Evolutionary conservation across 1,284 basidiomycete species (phyloP).

Genomic region (Ceratobasidium papillatum): DNA sequence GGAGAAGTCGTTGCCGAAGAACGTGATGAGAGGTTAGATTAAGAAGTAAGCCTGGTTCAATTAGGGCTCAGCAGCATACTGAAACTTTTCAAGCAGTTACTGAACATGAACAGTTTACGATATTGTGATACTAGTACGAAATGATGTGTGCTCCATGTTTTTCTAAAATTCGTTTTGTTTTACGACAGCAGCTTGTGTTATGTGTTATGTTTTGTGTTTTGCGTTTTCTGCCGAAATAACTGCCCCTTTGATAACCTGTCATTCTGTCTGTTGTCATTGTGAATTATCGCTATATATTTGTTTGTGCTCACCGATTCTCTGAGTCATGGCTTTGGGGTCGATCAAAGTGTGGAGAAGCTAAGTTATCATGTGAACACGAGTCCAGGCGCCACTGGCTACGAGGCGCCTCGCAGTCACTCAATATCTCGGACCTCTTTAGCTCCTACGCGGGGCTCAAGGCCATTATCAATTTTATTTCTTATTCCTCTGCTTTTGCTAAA

Average conservation of each 20-base stretch:
- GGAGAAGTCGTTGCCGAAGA: not conserved
- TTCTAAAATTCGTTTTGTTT: not conserved
- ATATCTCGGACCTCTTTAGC: no score
- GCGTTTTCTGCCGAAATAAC: not conserved
- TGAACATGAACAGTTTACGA: not conserved
- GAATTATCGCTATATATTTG: conserved; percentile 24
- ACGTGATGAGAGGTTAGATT: not conserved
- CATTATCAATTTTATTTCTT: no score
- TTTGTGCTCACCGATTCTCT: not conserved
- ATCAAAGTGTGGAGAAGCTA: not conserved
- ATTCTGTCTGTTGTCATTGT: not conserved
- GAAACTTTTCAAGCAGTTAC: not conserved
- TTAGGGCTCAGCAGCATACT: not conserved
- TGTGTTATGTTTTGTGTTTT: not conserved
- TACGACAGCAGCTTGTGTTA: not conserved
- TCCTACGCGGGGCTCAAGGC: no score
- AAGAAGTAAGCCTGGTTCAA: conserved; percentile 7
- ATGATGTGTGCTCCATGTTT: not conserved
- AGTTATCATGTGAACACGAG: no score
- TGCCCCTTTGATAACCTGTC: not conserved
- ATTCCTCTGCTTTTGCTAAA: no score
- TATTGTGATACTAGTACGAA: not conserved
- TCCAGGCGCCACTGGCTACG: no score
- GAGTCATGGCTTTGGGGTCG: not conserved
- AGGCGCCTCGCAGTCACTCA: no score